phyloP scores from a whole-genome alignment of 2,329 filamentous ascomycete species.

The Xylariaceae sp. region DNA sequence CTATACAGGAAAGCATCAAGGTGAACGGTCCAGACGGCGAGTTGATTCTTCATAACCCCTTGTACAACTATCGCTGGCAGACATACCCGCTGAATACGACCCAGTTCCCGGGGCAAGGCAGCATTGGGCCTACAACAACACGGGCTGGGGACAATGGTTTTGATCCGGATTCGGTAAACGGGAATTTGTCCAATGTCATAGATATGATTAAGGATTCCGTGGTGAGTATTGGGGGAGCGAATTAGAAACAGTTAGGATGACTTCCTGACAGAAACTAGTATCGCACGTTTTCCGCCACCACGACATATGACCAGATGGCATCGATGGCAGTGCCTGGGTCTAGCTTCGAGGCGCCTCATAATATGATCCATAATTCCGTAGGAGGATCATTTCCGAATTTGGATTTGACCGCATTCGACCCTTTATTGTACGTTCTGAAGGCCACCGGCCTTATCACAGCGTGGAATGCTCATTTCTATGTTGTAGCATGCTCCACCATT shows the following conservation, averaged over 20 bases:
- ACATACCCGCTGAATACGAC: constrained; percentile 34
- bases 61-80: constrained; percentile 50
- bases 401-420: constrained; percentile 43
- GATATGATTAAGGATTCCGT: constrained; percentile 38
- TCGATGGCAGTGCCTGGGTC: constrained; percentile 36
- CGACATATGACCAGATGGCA: constrained; percentile 37
- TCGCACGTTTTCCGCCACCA: constrained; percentile 38
- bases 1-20: constrained; percentile 35
- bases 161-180: constrained; percentile 41
- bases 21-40: constrained; percentile 41
- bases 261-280: constrained; percentile 35
- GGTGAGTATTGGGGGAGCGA: constrained; percentile 31
- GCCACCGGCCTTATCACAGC: background rate
- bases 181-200: constrained; percentile 28
- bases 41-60: constrained; percentile 46
- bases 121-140: constrained; percentile 36
- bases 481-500: constrained; percentile 46
- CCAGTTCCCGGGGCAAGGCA: constrained; percentile 36
- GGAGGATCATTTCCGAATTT: constrained; percentile 35
- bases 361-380: constrained; percentile 39
- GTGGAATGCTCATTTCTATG: constrained; percentile 9
- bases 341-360: constrained; percentile 45
- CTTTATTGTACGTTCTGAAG: constrained; percentile 41
- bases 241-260: background rate
- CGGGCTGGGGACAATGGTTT: constrained; percentile 34